Base-by-base conservation (phyloP, 805 yeast genomes). In the Kodamaea hsintzibuensis region DNA sequence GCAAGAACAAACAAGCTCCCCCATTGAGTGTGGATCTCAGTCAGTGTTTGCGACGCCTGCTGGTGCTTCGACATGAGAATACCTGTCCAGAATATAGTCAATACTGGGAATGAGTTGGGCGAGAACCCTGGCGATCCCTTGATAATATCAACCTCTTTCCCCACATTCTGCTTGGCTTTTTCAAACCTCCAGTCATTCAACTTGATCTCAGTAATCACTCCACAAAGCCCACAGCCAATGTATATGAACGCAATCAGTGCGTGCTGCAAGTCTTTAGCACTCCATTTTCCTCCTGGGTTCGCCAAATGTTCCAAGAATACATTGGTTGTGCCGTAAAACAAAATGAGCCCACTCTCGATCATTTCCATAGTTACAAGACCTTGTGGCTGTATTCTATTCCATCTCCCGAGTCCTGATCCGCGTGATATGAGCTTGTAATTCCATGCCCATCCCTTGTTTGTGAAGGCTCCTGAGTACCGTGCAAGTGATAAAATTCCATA, bases 21-120 rank as follows among this genome's bases (percentile, higher is more conserved):
- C 99, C 99, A 95, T 71, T 91, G 98, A 51, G 81, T 74, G 68
- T 95, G 99, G 57, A 95, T 82, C 14, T 71, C 76, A 2, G 98
- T 91, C 2, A 97, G 85, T 33, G 88, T 79, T 52, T 68, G 75
- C 0, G 95, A 86, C 5, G 92, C 88, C 71, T 95, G 99, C 40
- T 84, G 84, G 71, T 95, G 99, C 69, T 88, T 90, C 1, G 98
- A 91, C 99, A 95, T 95, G 57, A 95, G 78, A 12, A 87, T 80
- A 30, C 99, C 99, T 1, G 98, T 95, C 96, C 97, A 95, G 73
- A 89, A 95, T 35, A 95, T 89, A 2, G 96, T 91, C 59, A 95
- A 82, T 1, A 89, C 85, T 2, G 98, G 98, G 82, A 95, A 91
- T 33, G 98, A 98, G 67, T 95, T 95, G 59, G 96, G 92, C 1